These are phyloP conservation scores for Mortierella sp. DNA, from an alignment of 371 early-diverging fungal species.

Conservation along the genomic window DNA sequence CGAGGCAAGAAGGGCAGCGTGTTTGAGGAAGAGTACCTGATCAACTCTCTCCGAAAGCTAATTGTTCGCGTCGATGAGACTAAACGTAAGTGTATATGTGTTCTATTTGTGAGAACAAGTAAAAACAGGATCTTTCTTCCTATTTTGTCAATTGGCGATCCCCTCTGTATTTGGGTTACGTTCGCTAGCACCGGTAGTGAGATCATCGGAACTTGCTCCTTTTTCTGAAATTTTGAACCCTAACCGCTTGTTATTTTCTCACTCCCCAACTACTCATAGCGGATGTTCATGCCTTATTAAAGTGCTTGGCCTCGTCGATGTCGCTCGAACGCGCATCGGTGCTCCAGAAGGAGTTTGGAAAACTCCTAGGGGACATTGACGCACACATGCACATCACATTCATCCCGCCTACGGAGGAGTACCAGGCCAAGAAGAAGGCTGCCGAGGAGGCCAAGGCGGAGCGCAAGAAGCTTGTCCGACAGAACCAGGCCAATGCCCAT, in stretches of 20 bases:
- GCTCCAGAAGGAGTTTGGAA: constrained; percentile 41
- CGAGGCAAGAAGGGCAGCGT: constrained; percentile 90
- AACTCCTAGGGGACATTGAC: constrained; percentile 40
- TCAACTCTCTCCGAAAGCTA: constrained; percentile 74
- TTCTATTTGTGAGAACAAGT: background rate
- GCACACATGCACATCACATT: constrained; percentile 31
- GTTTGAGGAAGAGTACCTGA: constrained; percentile 92
- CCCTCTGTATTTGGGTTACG: background rate
- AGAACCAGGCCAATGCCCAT: constrained; percentile 44
- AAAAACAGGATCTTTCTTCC: background rate
- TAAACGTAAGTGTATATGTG: constrained; percentile 57
- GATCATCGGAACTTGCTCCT: background rate
- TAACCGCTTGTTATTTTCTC: background rate
- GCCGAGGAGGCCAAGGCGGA: constrained; percentile 55
- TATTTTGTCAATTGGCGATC: background rate
- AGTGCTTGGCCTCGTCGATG: constrained; percentile 45
- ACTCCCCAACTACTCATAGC: constrained; percentile 5
- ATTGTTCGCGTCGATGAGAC: constrained; percentile 51
- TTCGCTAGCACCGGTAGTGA: constrained; percentile 1
- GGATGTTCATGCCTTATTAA: constrained; percentile 44
- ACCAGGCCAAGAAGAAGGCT: constrained; percentile 53
- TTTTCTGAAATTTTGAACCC: background rate
- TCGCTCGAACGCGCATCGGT: constrained; percentile 48
- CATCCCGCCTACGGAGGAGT: constrained; percentile 48
- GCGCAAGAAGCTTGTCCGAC: constrained; percentile 48